Conservation (phyloP, 2,329 filamentous ascomycete genomes). For the Helotiales sp. region DNA sequence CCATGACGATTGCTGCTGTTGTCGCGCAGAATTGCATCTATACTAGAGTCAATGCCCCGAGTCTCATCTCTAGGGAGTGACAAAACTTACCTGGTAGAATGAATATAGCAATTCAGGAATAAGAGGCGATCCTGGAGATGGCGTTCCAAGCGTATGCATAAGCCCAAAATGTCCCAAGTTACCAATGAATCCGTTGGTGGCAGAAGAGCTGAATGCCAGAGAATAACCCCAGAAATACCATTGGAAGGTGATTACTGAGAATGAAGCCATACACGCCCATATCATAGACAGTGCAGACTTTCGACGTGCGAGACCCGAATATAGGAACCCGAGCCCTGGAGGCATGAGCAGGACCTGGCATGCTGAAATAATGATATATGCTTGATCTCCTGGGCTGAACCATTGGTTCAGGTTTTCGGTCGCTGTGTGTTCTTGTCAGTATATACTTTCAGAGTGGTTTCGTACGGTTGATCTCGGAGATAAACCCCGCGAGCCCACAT, state of each 20-base stretch:
- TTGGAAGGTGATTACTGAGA: slow-evolving; percentile 90
- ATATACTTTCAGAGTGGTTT: slow-evolving; percentile 3
- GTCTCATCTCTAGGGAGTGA: background rate
- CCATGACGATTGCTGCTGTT: slow-evolving; percentile 87
- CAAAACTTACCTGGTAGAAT: slow-evolving; percentile 74
- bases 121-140: slow-evolving; percentile 85
- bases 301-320: slow-evolving; percentile 93
- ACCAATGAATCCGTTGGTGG: slow-evolving; percentile 88
- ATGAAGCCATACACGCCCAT: slow-evolving; percentile 94
- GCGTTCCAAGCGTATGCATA: slow-evolving; percentile 76
- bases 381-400: slow-evolving; percentile 88
- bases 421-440: slow-evolving; percentile 48
- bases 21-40: slow-evolving; percentile 97
- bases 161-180: slow-evolving; percentile 88
- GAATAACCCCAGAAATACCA: slow-evolving; percentile 99
- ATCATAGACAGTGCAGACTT: slow-evolving; percentile 97
- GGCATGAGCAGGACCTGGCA: slow-evolving; percentile 98
- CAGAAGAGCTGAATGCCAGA: slow-evolving; percentile 80
- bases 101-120: slow-evolving; percentile 89
- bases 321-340: slow-evolving; percentile 94
- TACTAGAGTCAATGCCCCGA: background rate
- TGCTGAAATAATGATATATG: slow-evolving; percentile 85
- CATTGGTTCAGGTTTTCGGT: slow-evolving; percentile 92
- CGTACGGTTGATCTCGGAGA: slow-evolving; percentile 2
- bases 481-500: background rate